Evolutionary conservation across 164 flowering plant genomes (phyloP), one percentile per base, ranked within the genome.

Genomic region (Magnolia sinica): DNA sequence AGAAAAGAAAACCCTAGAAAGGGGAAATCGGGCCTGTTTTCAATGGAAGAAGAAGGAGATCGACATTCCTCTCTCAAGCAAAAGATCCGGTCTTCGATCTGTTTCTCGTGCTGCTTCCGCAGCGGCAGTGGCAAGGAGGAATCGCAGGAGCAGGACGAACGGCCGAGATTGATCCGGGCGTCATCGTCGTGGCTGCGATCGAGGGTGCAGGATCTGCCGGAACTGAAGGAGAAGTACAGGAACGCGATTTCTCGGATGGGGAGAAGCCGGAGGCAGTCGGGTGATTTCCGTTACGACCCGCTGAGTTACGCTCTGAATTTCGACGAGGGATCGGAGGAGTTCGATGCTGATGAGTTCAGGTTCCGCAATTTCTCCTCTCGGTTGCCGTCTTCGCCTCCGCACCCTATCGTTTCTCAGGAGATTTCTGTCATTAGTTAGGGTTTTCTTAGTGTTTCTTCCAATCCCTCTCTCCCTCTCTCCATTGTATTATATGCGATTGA

Each of bases 231-330:
- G 61, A 79, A 75, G 79, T 82, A 85, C 80, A 71, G 78, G 71
- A 78, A 72, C 16, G 16, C 87, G 29, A 77, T 85, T 19, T 76
- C 86, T 3, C 74, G 79, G 71, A 79, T 82, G 31, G 79, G 85
- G 14, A 27, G 75, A 69, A 68, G 73, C 70, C 81, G 78, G 52
- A 69, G 81, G 55, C 78, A 81, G 16, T 84, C 91, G 22, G 73
- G 73, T 0, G 91, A 87, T 71, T 86, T 86, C 80, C 78, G 85
- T 69, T 89, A 89, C 84, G 92, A 89, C 61, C 88, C 92, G 7
- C 64, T 84, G 61, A 89, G 90, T 71, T 89, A 89, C 82, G 81
- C 89, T 23, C 82, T 87, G 22, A 89, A 89, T 37, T 89, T 89
- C 77, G 89, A 87, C 27, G 88, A 89, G 16, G 88, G 82, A 1